Percentiles rank a stretch among this genome's conserved stretches.
These are phyloP conservation scores for Citrullus mucosospermus DNA, from an alignment of 306 rosid genomes.

Conservation along the genomic window DNA sequence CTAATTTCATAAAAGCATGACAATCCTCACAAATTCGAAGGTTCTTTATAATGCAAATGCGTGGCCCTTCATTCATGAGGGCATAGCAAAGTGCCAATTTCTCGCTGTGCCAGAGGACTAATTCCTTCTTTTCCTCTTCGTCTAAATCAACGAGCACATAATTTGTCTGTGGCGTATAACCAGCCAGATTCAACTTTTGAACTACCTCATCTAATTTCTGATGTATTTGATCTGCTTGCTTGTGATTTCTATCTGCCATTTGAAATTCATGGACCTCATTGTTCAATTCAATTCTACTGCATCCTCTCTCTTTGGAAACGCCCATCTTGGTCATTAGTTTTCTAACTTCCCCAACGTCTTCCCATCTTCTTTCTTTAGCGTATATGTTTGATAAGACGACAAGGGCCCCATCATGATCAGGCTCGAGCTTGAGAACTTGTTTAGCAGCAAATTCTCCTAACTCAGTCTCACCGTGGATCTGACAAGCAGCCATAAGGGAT, in stretches of 20 bases:
- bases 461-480: slow-evolving; percentile 46
- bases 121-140: slow-evolving; percentile 64
- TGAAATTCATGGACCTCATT: slow-evolving; percentile 54
- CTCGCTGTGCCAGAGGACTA: slow-evolving; percentile 74
- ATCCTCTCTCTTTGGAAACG: slow-evolving; percentile 62
- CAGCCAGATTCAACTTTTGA: slow-evolving; percentile 39
- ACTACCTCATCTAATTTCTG: slow-evolving; percentile 59
- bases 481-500: slow-evolving; percentile 83
- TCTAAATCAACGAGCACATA: slow-evolving; percentile 50
- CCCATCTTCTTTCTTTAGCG: slow-evolving; percentile 74
- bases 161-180: slow-evolving; percentile 46
- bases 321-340: slow-evolving; percentile 45
- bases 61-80: slow-evolving; percentile 30
- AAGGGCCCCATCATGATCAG: slow-evolving; percentile 70
- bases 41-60: slow-evolving; percentile 60
- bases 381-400: slow-evolving; percentile 68
- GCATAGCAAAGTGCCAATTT: slow-evolving; percentile 74
- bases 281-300: slow-evolving; percentile 53
- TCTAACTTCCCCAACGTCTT: slow-evolving; percentile 53
- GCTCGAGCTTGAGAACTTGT: slow-evolving; percentile 54
- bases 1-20: slow-evolving; percentile 71
- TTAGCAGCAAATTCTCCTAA: slow-evolving; percentile 77
- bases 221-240: slow-evolving; percentile 49
- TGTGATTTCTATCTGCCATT: slow-evolving; percentile 70
- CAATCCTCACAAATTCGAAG: slow-evolving; percentile 79